Percentiles rank a stretch among this genome's conserved stretches.
Evolutionary conservation across 345 rosid genomes (phyloP).

Genomic region (Gossypium bickii): DNA sequence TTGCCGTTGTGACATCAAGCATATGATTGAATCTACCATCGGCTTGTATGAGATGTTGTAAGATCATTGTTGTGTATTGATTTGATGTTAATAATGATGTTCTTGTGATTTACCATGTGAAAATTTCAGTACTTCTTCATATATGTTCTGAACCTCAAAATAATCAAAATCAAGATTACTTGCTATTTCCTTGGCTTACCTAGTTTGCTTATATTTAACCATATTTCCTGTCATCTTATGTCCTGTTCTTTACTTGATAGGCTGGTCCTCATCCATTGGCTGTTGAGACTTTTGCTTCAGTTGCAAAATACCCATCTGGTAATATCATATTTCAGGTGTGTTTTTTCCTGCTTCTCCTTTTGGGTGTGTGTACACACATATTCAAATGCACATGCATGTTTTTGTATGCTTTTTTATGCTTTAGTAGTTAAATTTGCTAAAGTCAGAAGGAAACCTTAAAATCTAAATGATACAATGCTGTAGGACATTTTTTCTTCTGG

Average conservation of each 20-base stretch:
- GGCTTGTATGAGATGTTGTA: background rate
- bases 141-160: slow-evolving; percentile 2
- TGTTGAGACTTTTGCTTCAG: slow-evolving; percentile 72
- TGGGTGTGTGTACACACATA: background rate
- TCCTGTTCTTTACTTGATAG: slow-evolving; percentile 34
- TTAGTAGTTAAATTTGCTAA: slow-evolving; percentile 11
- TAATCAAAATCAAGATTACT: background rate
- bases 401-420: background rate
- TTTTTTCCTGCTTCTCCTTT: background rate
- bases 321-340: slow-evolving; percentile 68
- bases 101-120: background rate
- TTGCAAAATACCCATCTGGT: slow-evolving; percentile 86
- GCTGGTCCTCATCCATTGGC: slow-evolving; percentile 95
- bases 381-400: background rate
- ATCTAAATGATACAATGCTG: slow-evolving; percentile 25
- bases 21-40: slow-evolving; percentile 1
- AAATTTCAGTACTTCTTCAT: background rate
- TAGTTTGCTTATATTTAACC: slow-evolving; percentile 8
- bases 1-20: slow-evolving; percentile 4
- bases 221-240: slow-evolving; percentile 4
- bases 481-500: slow-evolving; percentile 91
- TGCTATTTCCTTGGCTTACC: background rate
- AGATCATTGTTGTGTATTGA: background rate
- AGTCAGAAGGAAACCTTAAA: slow-evolving; percentile 7
- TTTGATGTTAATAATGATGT: background rate